Evolutionary conservation across 257 asterid species (phyloP).

Genomic region (Capsicum chinense): DNA sequence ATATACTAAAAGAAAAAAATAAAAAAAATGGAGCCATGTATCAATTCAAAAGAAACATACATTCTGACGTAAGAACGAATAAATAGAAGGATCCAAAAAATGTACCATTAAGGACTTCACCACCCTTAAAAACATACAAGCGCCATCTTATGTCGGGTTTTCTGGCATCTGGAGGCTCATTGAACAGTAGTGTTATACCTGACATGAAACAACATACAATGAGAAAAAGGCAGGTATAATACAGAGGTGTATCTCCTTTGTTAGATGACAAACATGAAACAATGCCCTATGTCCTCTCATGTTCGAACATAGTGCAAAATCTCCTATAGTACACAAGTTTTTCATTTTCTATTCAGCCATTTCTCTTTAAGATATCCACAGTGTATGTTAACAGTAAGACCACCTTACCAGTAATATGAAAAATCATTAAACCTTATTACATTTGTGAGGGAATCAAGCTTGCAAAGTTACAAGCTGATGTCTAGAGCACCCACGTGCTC

Average conservation of each 20-base stretch:
- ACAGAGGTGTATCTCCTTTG: not conserved
- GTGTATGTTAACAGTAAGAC: not conserved
- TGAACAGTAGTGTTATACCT: constrained; percentile 91
- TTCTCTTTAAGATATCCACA: not conserved
- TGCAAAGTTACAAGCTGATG: not conserved
- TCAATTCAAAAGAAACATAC: constrained; percentile 20
- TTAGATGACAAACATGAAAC: constrained; percentile 15
- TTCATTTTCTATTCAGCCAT: not conserved
- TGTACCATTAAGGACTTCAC: constrained; percentile 88
- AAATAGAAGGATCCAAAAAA: constrained; percentile 24
- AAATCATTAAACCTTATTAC: constrained; percentile 2
- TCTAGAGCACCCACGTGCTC: not conserved
- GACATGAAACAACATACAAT: constrained; percentile 39
- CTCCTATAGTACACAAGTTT: not conserved
- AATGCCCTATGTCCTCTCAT: constrained; percentile 22
- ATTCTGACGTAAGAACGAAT: not conserved
- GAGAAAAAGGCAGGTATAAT: constrained; percentile 26
- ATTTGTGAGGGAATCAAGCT: constrained; percentile 14
- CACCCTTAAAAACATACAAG: constrained; percentile 90
- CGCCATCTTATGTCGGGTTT: constrained; percentile 90
- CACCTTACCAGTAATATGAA: not conserved
- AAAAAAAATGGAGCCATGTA: not conserved
- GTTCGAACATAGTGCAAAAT: constrained; percentile 23
- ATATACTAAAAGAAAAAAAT: not conserved
- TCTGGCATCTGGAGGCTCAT: constrained; percentile 96